Percentiles rank a stretch among this genome's conserved stretches.
Conservation (phyloP, 371 early-diverging fungal genomes). For the Mortierella sp. region DNA sequence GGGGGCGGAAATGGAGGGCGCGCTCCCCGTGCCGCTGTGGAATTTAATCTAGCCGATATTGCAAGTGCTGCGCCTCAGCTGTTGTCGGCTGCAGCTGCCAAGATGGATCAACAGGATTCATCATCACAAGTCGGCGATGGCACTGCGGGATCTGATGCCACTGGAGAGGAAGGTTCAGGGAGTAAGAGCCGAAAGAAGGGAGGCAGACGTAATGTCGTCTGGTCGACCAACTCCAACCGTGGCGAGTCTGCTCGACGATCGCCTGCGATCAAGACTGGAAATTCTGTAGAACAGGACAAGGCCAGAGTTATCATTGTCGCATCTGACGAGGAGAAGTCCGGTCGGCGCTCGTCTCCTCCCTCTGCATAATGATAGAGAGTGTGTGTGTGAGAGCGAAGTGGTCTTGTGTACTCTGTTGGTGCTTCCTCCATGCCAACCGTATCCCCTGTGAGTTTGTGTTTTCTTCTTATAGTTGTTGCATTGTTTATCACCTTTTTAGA, state of each 20-base stretch:
- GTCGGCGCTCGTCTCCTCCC: neutral
- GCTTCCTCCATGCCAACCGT: too few relatives aligned
- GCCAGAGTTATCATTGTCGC: constrained; percentile 22
- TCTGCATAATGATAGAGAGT: neutral
- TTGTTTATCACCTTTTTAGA: neutral
- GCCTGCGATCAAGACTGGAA: neutral
- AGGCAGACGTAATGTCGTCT: constrained; percentile 33
- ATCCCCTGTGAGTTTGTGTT: neutral
- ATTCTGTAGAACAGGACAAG: constrained; percentile 9
- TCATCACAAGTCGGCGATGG: neutral
- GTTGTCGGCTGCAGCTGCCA: constrained; percentile 1
- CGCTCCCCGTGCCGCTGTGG: constrained; percentile 34
- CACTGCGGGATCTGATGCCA: constrained; percentile 7
- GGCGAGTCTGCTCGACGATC: constrained; percentile 40
- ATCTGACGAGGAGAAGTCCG: constrained; percentile 2
- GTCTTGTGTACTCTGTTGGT: too few relatives aligned
- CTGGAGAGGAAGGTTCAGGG: constrained; percentile 5
- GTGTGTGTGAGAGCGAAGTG: neutral
- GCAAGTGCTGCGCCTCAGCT: constrained; percentile 36
- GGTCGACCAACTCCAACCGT: constrained; percentile 49
- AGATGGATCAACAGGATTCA: constrained; percentile 2
- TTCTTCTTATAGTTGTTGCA: neutral
- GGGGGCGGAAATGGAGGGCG: constrained; percentile 20
- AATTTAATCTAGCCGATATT: constrained; percentile 49
- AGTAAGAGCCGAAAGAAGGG: constrained; percentile 21